Evolutionary conservation across 345 rosid genomes (phyloP), one percentile per base, ranked within the genome.

Genomic region (Ceriops tagal): DNA sequence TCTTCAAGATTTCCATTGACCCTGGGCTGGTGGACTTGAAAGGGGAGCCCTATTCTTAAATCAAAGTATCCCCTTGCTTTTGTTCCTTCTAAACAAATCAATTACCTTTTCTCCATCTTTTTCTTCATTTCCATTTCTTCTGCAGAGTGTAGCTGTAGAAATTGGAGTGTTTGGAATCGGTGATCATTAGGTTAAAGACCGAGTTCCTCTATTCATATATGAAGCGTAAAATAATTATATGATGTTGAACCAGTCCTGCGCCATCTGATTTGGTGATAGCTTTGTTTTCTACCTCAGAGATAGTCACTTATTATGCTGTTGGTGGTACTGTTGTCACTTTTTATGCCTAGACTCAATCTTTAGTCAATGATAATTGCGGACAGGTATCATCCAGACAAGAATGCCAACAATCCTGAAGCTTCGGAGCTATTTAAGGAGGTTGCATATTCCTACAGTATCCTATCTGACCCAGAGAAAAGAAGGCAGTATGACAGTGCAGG

Each of bases 351-450:
- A 37, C 13, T 53, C 21, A 34, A 60, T 57, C 61, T 58, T 56
- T 53, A 21, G 58, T 43, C 24, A 51, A 32, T 72, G 21, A 62
- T 34, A 43, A 53, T 63, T 27, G 51, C 78, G 56, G 60, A 56
- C 73, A 96, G 99, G 83, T 96, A 92, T 78, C 99, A 96, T 85
- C 99, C 99, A 24, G 99, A 96, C 74, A 96, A 96, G 85, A 96
- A 96, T 80, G 93, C 82, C 24, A 86, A 78, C 79, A 92, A 92
- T 75, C 98, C 99, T 2, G 98, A 96, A 76, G 99, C 99, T 59
- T 85, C 98, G 15, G 99, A 96, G 32, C 88, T 77, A 68, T 96
- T 96, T 74, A 92, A 92, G 81, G 99, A 96, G 83, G 99, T 90
- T 79, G 98, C 99, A 47, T 96, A 84, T 85, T 96, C 99, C 0